These are phyloP conservation scores for Rhododendron kiyosumense DNA, from an alignment of 148 eudicot genomes.

Conservation along the genomic window DNA sequence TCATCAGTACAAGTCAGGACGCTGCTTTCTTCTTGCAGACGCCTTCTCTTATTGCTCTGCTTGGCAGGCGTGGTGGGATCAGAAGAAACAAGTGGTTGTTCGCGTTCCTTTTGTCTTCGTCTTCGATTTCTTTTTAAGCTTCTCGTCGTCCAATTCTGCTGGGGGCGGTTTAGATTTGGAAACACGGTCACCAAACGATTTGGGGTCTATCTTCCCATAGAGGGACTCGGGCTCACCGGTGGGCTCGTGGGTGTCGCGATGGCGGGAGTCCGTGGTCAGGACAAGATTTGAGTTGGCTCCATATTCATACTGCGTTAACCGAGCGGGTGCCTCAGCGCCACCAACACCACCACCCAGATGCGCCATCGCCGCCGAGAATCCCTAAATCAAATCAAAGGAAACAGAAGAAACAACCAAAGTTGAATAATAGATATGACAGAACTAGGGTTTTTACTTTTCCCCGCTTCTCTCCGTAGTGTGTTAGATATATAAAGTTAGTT, in stretches of 20 bases:
- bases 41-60: slow-evolving; percentile 39
- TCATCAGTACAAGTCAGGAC: slow-evolving; percentile 47
- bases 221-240: slow-evolving; percentile 55
- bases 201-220: slow-evolving; percentile 48
- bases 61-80: slow-evolving; percentile 21
- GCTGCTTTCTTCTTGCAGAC: slow-evolving; percentile 46
- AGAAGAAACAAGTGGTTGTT: neutral
- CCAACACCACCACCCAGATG: slow-evolving; percentile 35
- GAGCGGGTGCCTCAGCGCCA: slow-evolving; percentile 86
- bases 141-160: slow-evolving; percentile 43
- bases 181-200: slow-evolving; percentile 44
- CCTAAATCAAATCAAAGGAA: slow-evolving; percentile 5
- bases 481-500: too few relatives aligned
- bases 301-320: slow-evolving; percentile 83
- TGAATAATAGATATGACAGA: too few relatives aligned
- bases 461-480: too few relatives aligned
- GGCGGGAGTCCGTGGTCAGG: slow-evolving; percentile 76
- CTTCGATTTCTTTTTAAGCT: slow-evolving; percentile 33
- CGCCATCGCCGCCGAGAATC: slow-evolving; percentile 32
- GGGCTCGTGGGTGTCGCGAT: slow-evolving; percentile 42
- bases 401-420: too few relatives aligned
- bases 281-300: slow-evolving; percentile 80
- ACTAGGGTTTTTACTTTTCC: too few relatives aligned
- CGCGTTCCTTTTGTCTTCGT: slow-evolving; percentile 44
- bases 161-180: slow-evolving; percentile 38